phyloP scores from a whole-genome alignment of 495 filamentous ascomycete species.

The Trichoderma orchidacearum region DNA sequence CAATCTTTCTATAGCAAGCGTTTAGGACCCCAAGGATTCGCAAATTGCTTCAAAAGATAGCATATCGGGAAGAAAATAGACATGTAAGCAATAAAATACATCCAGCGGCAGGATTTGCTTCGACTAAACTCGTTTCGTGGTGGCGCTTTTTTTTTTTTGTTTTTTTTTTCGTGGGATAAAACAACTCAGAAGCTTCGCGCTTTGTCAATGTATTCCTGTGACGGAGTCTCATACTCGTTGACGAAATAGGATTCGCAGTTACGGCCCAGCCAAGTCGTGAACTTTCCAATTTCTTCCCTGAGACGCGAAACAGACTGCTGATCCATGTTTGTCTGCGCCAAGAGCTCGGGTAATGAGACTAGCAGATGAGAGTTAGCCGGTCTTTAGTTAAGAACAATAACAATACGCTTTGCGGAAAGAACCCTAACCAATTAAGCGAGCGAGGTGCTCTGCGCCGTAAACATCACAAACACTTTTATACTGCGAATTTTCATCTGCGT shows the following conservation, averaged over 20 bases:
- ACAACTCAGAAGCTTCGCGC: not conserved
- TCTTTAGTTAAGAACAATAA: not conserved
- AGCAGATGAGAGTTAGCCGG: slow-evolving; percentile 6
- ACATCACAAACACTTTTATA: slow-evolving; percentile 57
- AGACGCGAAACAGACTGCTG: slow-evolving; percentile 72
- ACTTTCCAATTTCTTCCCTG: slow-evolving; percentile 70
- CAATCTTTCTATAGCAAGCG: too few relatives aligned
- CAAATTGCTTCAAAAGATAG: too few relatives aligned
- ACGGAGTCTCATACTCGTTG: slow-evolving; percentile 54
- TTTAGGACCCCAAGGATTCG: too few relatives aligned
- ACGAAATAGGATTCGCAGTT: slow-evolving; percentile 64
- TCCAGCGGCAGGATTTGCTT: too few relatives aligned
- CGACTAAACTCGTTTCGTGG: too few relatives aligned
- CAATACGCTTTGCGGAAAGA: not conserved
- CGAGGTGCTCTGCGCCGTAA: slow-evolving; percentile 89
- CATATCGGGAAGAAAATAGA: too few relatives aligned
- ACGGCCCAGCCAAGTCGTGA: slow-evolving; percentile 67
- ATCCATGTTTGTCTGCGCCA: slow-evolving; percentile 98
- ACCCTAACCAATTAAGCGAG: slow-evolving; percentile 78
- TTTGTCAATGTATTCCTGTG: slow-evolving; percentile 33
- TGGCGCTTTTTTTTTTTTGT: not conserved
- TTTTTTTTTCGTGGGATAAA: not conserved
- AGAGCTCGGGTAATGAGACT: slow-evolving; percentile 86
- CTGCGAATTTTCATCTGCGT: slow-evolving; percentile 28
- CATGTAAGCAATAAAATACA: too few relatives aligned